Evolutionary conservation across 805 yeast genomes (phyloP).

Genomic region (Yamadazyma kitorensis): DNA sequence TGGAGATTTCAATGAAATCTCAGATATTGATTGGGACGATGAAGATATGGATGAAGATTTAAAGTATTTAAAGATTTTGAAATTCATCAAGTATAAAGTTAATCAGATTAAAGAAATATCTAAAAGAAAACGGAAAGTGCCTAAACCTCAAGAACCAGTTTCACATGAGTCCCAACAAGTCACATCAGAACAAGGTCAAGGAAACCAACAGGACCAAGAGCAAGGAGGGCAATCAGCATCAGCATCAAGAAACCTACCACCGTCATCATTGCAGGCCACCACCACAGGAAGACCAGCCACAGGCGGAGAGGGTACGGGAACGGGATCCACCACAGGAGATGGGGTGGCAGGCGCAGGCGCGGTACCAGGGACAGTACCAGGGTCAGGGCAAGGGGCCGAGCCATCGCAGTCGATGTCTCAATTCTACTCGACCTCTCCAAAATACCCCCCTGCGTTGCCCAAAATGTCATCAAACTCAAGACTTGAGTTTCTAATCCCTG

Average conservation of each 20-base stretch:
- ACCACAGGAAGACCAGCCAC: no score
- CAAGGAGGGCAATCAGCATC: no score
- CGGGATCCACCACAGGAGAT: no score
- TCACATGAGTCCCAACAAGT: no score
- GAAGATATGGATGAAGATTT: constrained; percentile 47
- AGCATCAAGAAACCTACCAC: no score
- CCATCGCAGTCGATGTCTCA: constrained; percentile 11
- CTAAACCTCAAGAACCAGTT: neutral
- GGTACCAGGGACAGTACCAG: no score
- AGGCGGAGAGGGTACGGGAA: no score
- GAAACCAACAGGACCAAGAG: no score
- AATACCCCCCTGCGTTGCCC: constrained; percentile 10
- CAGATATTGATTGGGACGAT: constrained; percentile 46
- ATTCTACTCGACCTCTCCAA: constrained; percentile 6
- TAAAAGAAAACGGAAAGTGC: constrained; percentile 4
- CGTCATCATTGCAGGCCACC: no score
- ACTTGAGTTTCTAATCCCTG: constrained; percentile 21
- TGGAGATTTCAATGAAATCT: constrained; percentile 10
- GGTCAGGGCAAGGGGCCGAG: no score
- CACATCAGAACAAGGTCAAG: neutral
- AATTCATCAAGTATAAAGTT: constrained; percentile 39
- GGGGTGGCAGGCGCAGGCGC: no score
- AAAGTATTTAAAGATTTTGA: constrained; percentile 40
- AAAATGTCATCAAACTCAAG: constrained; percentile 15
- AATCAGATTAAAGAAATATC: constrained; percentile 10